phyloP scores from a whole-genome alignment of 2,329 filamentous ascomycete species.

The Cercospora sojina region DNA sequence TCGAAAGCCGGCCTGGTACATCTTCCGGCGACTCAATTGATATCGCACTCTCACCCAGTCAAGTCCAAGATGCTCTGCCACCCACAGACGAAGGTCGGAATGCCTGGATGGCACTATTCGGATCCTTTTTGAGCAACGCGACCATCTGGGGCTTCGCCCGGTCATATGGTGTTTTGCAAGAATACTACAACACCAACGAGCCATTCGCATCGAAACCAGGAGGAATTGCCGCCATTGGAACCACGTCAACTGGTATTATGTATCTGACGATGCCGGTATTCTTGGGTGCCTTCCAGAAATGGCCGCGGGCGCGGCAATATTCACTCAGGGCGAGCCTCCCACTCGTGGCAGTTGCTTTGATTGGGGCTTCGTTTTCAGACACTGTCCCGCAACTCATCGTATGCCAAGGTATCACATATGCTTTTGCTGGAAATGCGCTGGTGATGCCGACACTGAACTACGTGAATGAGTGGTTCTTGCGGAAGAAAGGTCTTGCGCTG shows the following conservation, averaged over 20 bases:
- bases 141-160: conserved; percentile 36
- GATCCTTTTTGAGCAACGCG: conserved; percentile 39
- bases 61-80: conserved; percentile 30
- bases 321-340: conserved; percentile 40
- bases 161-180: conserved; percentile 35
- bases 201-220: conserved; percentile 23
- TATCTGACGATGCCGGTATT: conserved; percentile 48
- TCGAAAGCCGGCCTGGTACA: background rate
- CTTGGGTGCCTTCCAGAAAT: conserved; percentile 41
- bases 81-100: conserved; percentile 41
- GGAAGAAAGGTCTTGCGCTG: conserved; percentile 51
- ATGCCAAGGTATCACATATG: conserved; percentile 44
- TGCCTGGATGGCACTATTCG: conserved; percentile 51
- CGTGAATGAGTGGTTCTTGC: conserved; percentile 26
- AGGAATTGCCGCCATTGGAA: conserved; percentile 49
- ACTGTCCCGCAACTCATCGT: conserved; percentile 41
- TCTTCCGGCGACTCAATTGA: background rate
- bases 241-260: conserved; percentile 43
- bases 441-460: conserved; percentile 23
- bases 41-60: background rate
- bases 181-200: conserved; percentile 32
- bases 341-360: conserved; percentile 38
- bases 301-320: conserved; percentile 30
- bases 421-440: conserved; percentile 28
- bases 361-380: conserved; percentile 41